Conservation (phyloP, 257 asterid species). For the Capsicum baccatum region DNA sequence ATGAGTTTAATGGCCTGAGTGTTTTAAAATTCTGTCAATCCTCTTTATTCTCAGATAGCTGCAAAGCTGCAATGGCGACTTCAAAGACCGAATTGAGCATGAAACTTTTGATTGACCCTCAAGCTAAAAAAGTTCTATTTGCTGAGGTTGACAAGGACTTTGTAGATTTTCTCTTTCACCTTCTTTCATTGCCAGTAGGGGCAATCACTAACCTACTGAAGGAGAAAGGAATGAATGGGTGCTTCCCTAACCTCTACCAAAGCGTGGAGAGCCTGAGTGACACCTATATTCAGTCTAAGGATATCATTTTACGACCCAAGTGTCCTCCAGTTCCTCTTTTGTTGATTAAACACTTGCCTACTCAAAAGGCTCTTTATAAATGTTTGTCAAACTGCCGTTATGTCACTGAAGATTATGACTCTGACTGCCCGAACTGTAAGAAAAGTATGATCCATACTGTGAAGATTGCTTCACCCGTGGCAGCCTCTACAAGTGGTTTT, state of each 20-base stretch:
- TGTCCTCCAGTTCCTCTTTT: not conserved
- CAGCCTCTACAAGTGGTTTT: conserved; percentile 28
- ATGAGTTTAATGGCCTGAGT: too few relatives aligned
- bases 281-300: not conserved
- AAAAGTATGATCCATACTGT: too few relatives aligned
- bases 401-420: too few relatives aligned
- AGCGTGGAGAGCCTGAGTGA: conserved; percentile 22
- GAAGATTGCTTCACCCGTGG: too few relatives aligned
- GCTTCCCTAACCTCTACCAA: conserved; percentile 21
- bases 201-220: conserved; percentile 22
- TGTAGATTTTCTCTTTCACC: conserved; percentile 29
- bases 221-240: not conserved
- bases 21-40: not conserved
- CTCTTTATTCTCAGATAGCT: too few relatives aligned
- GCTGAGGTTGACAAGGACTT: conserved; percentile 31
- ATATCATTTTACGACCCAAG: not conserved
- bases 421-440: too few relatives aligned
- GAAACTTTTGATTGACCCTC: conserved; percentile 30
- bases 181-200: conserved; percentile 32
- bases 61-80: not conserved
- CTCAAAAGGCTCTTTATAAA: not conserved
- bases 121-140: conserved; percentile 7
- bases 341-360: not conserved
- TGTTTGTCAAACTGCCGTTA: not conserved
- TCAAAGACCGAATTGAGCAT: not conserved